Conservation (phyloP, 1,139 yeast species). For the Magnusiomyces fungicola region DNA sequence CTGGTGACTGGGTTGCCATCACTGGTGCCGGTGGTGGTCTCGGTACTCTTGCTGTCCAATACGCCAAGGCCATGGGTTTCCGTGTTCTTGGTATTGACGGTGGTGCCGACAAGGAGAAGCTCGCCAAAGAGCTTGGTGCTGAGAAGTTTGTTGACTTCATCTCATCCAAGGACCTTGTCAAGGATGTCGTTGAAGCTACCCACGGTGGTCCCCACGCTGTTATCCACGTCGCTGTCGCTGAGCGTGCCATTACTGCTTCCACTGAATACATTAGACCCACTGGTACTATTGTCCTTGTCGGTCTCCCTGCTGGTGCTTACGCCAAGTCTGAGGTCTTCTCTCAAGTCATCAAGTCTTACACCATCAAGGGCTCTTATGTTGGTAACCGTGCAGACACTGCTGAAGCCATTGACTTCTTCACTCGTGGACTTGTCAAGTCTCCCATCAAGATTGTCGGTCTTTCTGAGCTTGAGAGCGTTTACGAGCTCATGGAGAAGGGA, state of each 20-base stretch:
- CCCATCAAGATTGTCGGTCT: constrained; percentile 63
- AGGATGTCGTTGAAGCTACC: constrained; percentile 49
- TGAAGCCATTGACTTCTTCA: constrained; percentile 68
- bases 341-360: constrained; percentile 57
- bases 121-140: constrained; percentile 55
- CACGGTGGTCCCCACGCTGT: constrained; percentile 76
- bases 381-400: constrained; percentile 76
- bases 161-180: constrained; percentile 42
- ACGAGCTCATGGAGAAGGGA: constrained; percentile 62
- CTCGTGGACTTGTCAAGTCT: constrained; percentile 59
- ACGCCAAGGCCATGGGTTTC: constrained; percentile 76
- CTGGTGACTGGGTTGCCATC: constrained; percentile 76
- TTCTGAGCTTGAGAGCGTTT: constrained; percentile 52
- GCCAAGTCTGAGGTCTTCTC: constrained; percentile 54
- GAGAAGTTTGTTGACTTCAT: constrained; percentile 61
- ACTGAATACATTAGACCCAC: constrained; percentile 61
- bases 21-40: constrained; percentile 86
- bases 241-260: constrained; percentile 62
- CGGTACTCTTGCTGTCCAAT: constrained; percentile 74
- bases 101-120: constrained; percentile 55
- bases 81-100: constrained; percentile 73
- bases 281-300: constrained; percentile 76
- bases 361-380: constrained; percentile 67
- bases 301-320: constrained; percentile 68
- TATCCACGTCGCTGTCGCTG: constrained; percentile 73